A percentile compares a stretch with the other conserved stretches of the same genome.
Evolutionary conservation across 2,329 filamentous ascomycete species (phyloP).

Genomic region (Colletotrichum incanum): DNA sequence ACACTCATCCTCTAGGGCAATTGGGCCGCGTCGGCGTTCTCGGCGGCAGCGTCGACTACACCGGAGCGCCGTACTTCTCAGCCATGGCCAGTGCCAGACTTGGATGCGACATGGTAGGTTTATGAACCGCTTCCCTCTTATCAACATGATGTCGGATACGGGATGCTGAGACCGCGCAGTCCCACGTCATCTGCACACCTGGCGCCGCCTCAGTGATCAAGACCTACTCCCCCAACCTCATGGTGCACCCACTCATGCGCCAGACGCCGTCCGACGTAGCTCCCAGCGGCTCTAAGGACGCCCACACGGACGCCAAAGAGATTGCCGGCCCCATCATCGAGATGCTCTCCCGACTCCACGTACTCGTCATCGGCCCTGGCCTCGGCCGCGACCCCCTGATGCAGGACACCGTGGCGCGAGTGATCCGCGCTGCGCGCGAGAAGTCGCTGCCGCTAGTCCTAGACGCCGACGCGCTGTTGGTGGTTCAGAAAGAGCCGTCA

Average conservation of each 20-base stretch:
- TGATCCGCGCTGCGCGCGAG: conserved; percentile 84
- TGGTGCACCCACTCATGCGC: conserved; percentile 97
- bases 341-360: conserved; percentile 90
- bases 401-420: conserved; percentile 85
- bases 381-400: conserved; percentile 92
- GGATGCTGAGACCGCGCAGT: conserved; percentile 63
- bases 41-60: conserved; percentile 96
- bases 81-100: conserved; percentile 95
- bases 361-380: conserved; percentile 92
- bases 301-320: conserved; percentile 70
- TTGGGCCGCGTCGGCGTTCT: conserved; percentile 94
- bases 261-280: conserved; percentile 70
- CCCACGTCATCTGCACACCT: conserved; percentile 95
- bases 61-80: conserved; percentile 97
- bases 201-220: conserved; percentile 92
- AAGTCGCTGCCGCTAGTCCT: conserved; percentile 85
- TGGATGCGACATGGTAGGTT: conserved; percentile 87
- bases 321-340: conserved; percentile 80
- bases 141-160: background rate
- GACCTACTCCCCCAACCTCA: conserved; percentile 96
- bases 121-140: background rate
- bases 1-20: conserved; percentile 75
- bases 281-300: conserved; percentile 47
- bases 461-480: conserved; percentile 88
- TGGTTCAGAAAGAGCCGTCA: conserved; percentile 83